Conservation (phyloP, 169 alveolate species). For the Plasmodium inui region DNA sequence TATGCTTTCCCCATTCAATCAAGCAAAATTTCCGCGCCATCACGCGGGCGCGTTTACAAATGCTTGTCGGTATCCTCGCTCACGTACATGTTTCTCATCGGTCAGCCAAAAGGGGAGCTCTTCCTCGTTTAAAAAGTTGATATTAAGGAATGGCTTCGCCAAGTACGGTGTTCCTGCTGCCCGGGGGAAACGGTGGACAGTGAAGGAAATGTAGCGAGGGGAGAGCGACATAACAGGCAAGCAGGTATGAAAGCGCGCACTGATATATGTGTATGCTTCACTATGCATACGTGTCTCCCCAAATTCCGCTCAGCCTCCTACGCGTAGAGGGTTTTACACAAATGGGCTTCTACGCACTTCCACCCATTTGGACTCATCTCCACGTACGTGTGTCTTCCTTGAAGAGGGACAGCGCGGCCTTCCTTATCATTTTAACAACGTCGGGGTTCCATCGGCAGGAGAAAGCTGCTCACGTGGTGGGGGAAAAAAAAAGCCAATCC, state of each 20-base stretch:
- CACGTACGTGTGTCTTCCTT: constrained; percentile 10
- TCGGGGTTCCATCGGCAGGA: neutral
- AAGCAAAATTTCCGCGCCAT: neutral
- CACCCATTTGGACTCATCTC: neutral
- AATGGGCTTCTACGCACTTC: neutral
- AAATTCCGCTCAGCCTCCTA: neutral
- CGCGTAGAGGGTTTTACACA: neutral
- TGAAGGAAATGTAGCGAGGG: neutral
- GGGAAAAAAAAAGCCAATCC: neutral
- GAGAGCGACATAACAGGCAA: neutral
- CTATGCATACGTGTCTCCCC: neutral
- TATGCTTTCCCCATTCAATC: neutral
- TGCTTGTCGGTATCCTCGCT: neutral
- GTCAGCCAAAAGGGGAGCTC: constrained; percentile 78
- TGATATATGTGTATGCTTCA: neutral
- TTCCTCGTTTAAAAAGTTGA: constrained; percentile 70
- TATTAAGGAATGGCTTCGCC: constrained; percentile 85
- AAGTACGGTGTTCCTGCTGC: constrained; percentile 75
- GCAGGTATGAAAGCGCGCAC: neutral
- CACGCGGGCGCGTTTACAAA: neutral
- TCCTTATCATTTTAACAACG: constrained; percentile 2
- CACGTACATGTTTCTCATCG: constrained; percentile 78
- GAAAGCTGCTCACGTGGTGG: neutral
- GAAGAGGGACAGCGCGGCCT: neutral
- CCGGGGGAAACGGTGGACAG: neutral